These are phyloP conservation scores for Hirschfeldia incana DNA, from an alignment of 345 rosid genomes.

Conservation along the genomic window DNA sequence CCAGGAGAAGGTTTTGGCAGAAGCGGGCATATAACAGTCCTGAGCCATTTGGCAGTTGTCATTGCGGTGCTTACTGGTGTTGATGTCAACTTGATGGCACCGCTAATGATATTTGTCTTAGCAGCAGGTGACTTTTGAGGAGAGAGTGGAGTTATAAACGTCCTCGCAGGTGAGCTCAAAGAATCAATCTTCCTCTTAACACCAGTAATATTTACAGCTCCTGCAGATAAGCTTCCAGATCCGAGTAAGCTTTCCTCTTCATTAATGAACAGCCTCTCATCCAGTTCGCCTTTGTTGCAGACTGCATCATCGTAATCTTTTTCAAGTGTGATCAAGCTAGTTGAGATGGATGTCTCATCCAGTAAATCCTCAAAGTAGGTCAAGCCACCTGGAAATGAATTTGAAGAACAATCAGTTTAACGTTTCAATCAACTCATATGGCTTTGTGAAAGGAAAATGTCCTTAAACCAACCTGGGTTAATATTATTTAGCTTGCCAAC, in stretches of 20 bases:
- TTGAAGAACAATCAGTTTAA: constrained; percentile 1
- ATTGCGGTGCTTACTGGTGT: constrained; percentile 93
- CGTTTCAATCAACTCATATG: constrained; percentile 14
- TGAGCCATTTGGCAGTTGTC: constrained; percentile 99
- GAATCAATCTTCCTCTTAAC: constrained; percentile 77
- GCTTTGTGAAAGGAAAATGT: constrained; percentile 23
- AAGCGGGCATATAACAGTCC: constrained; percentile 75
- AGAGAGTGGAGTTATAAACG: constrained; percentile 79
- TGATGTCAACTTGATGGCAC: constrained; percentile 53
- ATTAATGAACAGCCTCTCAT: constrained; percentile 80
- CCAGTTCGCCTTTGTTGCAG: constrained; percentile 65
- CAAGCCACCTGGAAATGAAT: constrained; percentile 69
- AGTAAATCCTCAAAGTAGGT: constrained; percentile 78
- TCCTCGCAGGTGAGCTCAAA: constrained; percentile 78
- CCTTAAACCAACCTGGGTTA: constrained; percentile 51
- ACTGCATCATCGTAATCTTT: constrained; percentile 72
- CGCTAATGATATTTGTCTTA: constrained; percentile 54
- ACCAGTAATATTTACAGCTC: constrained; percentile 54
- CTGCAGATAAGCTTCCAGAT: constrained; percentile 57
- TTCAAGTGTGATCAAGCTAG: constrained; percentile 65
- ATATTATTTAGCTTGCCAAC: constrained; percentile 67
- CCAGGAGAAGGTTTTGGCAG: constrained; percentile 75
- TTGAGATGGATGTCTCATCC: constrained; percentile 71
- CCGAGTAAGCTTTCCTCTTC: constrained; percentile 89
- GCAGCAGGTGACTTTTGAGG: constrained; percentile 73